A percentile compares a stretch with the other conserved stretches of the same genome.
Conservation (phyloP, 441 rosid species). For the Metrosideros polymorpha region DNA sequence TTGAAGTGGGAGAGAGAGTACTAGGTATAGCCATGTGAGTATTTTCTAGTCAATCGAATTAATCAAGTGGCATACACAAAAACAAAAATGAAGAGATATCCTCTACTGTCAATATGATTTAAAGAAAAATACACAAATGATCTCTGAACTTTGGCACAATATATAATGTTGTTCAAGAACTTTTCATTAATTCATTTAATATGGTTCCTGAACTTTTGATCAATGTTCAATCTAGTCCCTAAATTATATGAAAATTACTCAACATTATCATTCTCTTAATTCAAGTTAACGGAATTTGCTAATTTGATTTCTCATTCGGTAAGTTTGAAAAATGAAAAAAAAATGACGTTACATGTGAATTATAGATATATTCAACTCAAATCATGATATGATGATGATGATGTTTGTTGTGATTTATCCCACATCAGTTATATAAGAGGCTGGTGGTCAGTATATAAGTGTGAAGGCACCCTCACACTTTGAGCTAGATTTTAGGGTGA, state of each 20-base stretch:
- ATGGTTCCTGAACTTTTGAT: fast-evolving
- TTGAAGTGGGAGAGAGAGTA: background rate
- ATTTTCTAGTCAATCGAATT: background rate
- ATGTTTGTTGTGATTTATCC: no score
- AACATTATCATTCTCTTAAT: background rate
- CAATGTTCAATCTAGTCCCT: background rate
- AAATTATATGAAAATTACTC: background rate
- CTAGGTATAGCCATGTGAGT: background rate
- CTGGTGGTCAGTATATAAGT: no score
- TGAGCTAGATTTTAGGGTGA: no score
- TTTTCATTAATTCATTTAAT: background rate
- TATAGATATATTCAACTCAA: background rate
- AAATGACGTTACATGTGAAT: background rate
- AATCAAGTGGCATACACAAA: background rate
- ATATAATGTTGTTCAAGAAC: fast-evolving
- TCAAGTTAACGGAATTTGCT: background rate
- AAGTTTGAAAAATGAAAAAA: background rate
- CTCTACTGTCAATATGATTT: background rate
- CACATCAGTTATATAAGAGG: no score
- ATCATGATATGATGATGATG: no score
- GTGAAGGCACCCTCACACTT: no score
- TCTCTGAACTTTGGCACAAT: background rate
- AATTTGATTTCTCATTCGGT: background rate
- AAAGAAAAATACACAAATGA: background rate
- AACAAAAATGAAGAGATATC: background rate